Percentiles rank a stretch among this genome's conserved stretches.
Conservation (phyloP, 2,329 filamentous ascomycete genomes). For the Colletotrichum sp. region DNA sequence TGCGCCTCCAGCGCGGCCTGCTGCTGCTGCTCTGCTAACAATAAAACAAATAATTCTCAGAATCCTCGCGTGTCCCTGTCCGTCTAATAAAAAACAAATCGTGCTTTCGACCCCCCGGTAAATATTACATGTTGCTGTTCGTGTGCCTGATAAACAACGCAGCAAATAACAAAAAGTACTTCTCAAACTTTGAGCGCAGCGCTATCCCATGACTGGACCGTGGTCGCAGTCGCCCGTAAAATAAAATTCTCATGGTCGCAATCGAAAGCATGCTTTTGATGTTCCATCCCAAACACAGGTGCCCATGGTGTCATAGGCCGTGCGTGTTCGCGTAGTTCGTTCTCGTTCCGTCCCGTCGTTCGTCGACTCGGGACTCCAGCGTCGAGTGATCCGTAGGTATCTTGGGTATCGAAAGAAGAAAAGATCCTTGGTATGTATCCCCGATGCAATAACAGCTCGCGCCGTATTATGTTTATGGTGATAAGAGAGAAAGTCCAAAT, state of each 20-base stretch:
- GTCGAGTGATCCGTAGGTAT: slow-evolving; percentile 7
- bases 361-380: background rate
- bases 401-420: slow-evolving; percentile 25
- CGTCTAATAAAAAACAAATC: background rate
- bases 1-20: background rate
- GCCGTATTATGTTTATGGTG: slow-evolving; percentile 23
- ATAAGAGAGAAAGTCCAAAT: slow-evolving; percentile 19
- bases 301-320: slow-evolving; percentile 3
- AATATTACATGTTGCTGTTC: background rate
- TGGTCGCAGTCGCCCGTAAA: background rate
- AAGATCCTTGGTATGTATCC: slow-evolving; percentile 19
- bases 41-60: background rate
- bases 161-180: background rate
- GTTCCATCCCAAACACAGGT: slow-evolving; percentile 2
- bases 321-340: slow-evolving; percentile 19
- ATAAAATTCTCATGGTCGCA: slow-evolving; percentile 3
- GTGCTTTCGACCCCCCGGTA: background rate
- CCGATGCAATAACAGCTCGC: slow-evolving; percentile 21
- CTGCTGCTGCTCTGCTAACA: background rate
- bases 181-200: background rate
- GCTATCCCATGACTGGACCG: slow-evolving; percentile 9
- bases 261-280: slow-evolving; percentile 19
- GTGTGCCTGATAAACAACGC: background rate
- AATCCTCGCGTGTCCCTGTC: background rate
- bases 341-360: slow-evolving; percentile 12